phyloP scores from a whole-genome alignment of 2,329 filamentous ascomycete species.

The Aspergillus persii region DNA sequence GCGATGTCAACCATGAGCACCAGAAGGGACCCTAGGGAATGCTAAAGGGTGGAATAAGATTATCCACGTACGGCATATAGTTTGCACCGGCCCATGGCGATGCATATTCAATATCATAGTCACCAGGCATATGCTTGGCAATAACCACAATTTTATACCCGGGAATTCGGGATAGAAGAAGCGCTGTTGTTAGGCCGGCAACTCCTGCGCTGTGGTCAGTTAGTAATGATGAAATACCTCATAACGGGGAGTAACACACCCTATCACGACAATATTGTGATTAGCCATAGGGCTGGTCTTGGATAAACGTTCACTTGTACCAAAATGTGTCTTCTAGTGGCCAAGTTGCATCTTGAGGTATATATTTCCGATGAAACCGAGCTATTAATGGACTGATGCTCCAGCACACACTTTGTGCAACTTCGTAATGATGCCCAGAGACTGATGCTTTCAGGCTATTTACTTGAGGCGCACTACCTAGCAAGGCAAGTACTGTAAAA shows the following conservation, averaged over 20 bases:
- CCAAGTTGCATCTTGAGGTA: too few species aligned
- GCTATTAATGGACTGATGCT: too few species aligned
- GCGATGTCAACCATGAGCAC: not conserved
- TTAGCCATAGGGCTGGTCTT: not conserved
- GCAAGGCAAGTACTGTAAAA: too few species aligned
- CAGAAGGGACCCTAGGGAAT: fast-evolving
- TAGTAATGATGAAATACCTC: not conserved
- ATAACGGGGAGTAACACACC: not conserved
- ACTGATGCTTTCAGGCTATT: too few species aligned
- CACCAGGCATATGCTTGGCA: slow-evolving; percentile 85
- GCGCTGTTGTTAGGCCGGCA: not conserved
- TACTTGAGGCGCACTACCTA: too few species aligned
- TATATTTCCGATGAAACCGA: too few species aligned
- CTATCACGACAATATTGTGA: not conserved
- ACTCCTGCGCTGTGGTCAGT: not conserved
- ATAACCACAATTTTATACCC: slow-evolving; percentile 62
- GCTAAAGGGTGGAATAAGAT: not conserved
- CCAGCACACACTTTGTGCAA: too few species aligned
- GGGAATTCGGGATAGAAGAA: slow-evolving; percentile 33
- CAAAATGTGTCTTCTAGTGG: too few species aligned
- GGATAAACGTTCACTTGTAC: too few species aligned
- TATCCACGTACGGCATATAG: not conserved
- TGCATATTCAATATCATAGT: slow-evolving; percentile 84
- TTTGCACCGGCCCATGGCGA: slow-evolving; percentile 67
- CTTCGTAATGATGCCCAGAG: too few species aligned